phyloP scores from a whole-genome alignment of 2,329 filamentous ascomycete genomes.

The Rutstroemia sp. region DNA sequence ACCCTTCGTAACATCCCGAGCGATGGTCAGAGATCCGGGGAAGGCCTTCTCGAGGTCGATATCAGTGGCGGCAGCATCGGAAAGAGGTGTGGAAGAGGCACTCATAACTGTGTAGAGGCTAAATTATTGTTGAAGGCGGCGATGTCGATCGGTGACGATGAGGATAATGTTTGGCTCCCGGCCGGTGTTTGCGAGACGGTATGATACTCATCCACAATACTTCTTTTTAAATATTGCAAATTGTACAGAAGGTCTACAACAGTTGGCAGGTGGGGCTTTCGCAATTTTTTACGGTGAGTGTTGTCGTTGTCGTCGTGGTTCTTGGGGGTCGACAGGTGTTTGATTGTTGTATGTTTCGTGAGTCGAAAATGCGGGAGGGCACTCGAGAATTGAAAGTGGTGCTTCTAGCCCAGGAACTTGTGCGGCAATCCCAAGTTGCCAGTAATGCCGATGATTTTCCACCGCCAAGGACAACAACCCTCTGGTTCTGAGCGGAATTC shows the following conservation, averaged over 20 bases:
- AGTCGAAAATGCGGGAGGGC: neutral
- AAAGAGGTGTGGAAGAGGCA: neutral
- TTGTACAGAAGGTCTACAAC: neutral
- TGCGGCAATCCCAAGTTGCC: neutral
- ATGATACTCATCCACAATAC: neutral
- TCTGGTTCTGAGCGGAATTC: too few species aligned
- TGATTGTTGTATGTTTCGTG: neutral
- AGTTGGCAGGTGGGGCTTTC: neutral
- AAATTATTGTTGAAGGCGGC: neutral
- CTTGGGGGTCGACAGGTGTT: neutral
- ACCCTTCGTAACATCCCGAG: conserved; percentile 6
- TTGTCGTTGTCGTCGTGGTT: neutral
- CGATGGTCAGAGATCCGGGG: neutral
- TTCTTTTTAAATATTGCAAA: neutral
- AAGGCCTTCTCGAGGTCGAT: conserved; percentile 11
- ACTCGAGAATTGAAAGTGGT: neutral
- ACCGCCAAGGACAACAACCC: neutral
- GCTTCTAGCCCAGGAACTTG: neutral
- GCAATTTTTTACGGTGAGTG: neutral
- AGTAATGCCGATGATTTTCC: neutral
- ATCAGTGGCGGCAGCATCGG: neutral
- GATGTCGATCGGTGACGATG: neutral
- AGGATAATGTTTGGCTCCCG: neutral
- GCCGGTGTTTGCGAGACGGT: neutral
- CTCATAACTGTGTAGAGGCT: neutral